These are phyloP conservation scores for Suillus brevipes DNA, from an alignment of 768 basidiomycete genomes.

Conservation along the genomic window DNA sequence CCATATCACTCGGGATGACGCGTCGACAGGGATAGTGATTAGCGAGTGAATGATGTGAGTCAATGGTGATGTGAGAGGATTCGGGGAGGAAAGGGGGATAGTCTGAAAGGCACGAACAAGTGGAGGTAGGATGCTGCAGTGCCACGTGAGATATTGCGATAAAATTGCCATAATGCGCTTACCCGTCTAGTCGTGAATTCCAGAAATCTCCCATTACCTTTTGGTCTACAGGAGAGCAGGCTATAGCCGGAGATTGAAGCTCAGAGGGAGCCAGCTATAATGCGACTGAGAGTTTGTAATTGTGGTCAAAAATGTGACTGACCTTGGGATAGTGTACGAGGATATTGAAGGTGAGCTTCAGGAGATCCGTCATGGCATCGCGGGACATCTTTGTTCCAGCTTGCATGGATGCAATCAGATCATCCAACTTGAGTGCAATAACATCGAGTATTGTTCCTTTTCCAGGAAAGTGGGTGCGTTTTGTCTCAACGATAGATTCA, in stretches of 20 bases:
- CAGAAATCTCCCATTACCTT: constrained; percentile 75
- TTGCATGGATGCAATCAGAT: constrained; percentile 49
- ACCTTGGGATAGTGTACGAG: constrained; percentile 82
- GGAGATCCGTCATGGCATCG: constrained; percentile 78
- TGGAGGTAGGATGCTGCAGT: constrained; percentile 62
- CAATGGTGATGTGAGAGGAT: constrained; percentile 70
- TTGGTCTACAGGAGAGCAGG: constrained; percentile 19
- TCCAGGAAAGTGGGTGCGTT: constrained; percentile 44
- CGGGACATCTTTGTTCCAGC: constrained; percentile 53
- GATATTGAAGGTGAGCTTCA: constrained; percentile 85
- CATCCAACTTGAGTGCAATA: constrained; percentile 60
- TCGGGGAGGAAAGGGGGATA: constrained; percentile 60
- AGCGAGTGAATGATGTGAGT: constrained; percentile 82
- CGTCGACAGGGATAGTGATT: constrained; percentile 71
- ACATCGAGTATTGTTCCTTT: constrained; percentile 58
- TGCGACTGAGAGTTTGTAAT: neutral
- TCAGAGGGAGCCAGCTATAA: constrained; percentile 44
- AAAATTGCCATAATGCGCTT: constrained; percentile 26
- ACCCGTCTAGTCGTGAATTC: constrained; percentile 74
- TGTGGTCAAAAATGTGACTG: neutral
- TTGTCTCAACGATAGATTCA: constrained; percentile 62
- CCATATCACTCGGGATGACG: constrained; percentile 61
- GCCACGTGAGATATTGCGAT: constrained; percentile 2
- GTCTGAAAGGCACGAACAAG: constrained; percentile 68
- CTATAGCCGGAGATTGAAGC: constrained; percentile 30